Percentiles rank a stretch among this genome's conserved stretches.
These are phyloP conservation scores for Selaginella tamariscina DNA, from an alignment of 75 land plant genomes.

Conservation along the genomic window DNA sequence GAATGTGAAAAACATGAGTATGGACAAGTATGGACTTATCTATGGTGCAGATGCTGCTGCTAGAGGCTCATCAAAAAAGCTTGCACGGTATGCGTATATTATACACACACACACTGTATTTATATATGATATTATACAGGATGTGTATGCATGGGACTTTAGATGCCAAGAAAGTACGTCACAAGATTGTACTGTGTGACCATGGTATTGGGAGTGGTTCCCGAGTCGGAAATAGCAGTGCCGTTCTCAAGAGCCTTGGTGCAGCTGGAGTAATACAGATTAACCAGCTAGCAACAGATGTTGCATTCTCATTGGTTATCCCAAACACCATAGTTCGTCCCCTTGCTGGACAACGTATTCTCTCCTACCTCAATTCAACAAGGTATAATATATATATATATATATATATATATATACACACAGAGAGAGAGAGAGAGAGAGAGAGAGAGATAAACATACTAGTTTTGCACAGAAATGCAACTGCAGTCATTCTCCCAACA, in stretches of 20 bases:
- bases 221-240: not conserved
- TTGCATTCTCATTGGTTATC: not conserved
- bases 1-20: not conserved
- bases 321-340: not conserved
- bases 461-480: no score
- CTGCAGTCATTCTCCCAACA: no score
- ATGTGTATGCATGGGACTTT: not conserved
- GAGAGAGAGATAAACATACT: no score
- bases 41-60: not conserved
- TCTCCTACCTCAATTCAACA: not conserved
- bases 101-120: no score
- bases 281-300: not conserved
- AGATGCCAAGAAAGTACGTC: not conserved
- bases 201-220: not conserved
- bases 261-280: not conserved
- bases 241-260: not conserved
- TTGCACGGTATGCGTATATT: not conserved
- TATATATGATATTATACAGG: no score
- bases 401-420: no score
- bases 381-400: no score
- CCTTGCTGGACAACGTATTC: not conserved
- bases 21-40: not conserved
- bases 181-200: conserved; percentile 3
- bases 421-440: no score
- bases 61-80: not conserved